Conservation (phyloP, 2,329 filamentous ascomycete species). For the Didymella segeticola region DNA sequence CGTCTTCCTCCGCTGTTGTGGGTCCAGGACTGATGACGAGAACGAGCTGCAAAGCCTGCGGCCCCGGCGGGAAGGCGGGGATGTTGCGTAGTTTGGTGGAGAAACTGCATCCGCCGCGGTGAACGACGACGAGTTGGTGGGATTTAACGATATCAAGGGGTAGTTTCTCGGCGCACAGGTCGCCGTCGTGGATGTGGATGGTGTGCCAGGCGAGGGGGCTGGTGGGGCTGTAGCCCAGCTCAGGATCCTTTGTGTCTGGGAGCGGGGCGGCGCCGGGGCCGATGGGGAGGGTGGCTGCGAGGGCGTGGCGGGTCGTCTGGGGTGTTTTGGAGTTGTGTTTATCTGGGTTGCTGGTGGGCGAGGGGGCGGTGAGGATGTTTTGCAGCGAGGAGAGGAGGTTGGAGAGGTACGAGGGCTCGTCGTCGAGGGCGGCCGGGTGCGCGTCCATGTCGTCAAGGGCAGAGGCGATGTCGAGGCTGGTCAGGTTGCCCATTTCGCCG, state of each 20-base stretch:
- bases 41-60: conserved; percentile 75
- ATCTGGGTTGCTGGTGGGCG: conserved; percentile 19
- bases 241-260: conserved; percentile 61
- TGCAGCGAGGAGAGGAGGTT: conserved; percentile 47
- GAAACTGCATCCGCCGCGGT: conserved; percentile 84
- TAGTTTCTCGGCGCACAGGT: conserved; percentile 68
- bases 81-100: conserved; percentile 83
- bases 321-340: conserved; percentile 13
- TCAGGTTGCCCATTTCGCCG: conserved; percentile 33
- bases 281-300: conserved; percentile 62
- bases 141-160: conserved; percentile 58
- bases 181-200: conserved; percentile 71
- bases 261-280: conserved; percentile 73
- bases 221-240: conserved; percentile 39
- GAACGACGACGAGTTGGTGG: conserved; percentile 81
- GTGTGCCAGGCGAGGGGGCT: conserved; percentile 70
- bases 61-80: conserved; percentile 72
- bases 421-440: conserved; percentile 31
- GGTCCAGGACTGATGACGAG: conserved; percentile 73
- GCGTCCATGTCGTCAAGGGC: conserved; percentile 32
- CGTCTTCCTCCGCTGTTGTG: too few species aligned
- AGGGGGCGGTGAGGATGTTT: conserved; percentile 39
- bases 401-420: conserved; percentile 41
- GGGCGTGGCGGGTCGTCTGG: conserved; percentile 33
- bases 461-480: conserved; percentile 30